These are phyloP conservation scores for Apiospora phragmitis DNA, from an alignment of 2,329 filamentous ascomycete genomes.

Conservation along the genomic window DNA sequence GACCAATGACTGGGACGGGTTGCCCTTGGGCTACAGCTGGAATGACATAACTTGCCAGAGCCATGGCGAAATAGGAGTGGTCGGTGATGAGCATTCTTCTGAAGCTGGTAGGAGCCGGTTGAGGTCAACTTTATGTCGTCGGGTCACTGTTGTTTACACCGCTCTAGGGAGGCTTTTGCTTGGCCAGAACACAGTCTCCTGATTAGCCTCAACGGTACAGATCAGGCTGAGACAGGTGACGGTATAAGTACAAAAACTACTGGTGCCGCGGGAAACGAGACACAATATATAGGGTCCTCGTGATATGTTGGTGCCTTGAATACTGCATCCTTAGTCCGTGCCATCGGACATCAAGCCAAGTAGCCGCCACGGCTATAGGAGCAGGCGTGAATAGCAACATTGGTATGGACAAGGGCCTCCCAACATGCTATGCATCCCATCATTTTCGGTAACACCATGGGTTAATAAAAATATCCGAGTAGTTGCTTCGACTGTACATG, in stretches of 20 bases:
- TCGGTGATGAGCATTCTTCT: background rate
- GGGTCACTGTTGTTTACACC: background rate
- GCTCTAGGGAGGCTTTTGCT: background rate
- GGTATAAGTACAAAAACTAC: background rate
- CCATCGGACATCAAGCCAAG: background rate
- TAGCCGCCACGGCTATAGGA: background rate
- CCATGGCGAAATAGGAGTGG: background rate
- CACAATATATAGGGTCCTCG: background rate
- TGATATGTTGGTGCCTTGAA: background rate
- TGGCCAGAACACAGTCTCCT: background rate
- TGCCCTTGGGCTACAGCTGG: slow-evolving; percentile 12
- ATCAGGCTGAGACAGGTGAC: background rate
- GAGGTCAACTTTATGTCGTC: background rate
- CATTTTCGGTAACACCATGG: background rate
- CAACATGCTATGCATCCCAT: background rate
- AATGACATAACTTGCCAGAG: background rate
- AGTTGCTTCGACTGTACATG: background rate
- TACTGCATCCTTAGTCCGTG: background rate
- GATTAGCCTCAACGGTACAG: background rate
- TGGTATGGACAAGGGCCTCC: background rate
- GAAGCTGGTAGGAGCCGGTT: background rate
- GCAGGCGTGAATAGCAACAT: background rate
- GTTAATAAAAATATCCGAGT: background rate
- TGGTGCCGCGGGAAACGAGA: background rate
- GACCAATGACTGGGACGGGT: slow-evolving; percentile 24